phyloP scores from a whole-genome alignment of 2,329 filamentous ascomycete species.

The Didymella lethalis region DNA sequence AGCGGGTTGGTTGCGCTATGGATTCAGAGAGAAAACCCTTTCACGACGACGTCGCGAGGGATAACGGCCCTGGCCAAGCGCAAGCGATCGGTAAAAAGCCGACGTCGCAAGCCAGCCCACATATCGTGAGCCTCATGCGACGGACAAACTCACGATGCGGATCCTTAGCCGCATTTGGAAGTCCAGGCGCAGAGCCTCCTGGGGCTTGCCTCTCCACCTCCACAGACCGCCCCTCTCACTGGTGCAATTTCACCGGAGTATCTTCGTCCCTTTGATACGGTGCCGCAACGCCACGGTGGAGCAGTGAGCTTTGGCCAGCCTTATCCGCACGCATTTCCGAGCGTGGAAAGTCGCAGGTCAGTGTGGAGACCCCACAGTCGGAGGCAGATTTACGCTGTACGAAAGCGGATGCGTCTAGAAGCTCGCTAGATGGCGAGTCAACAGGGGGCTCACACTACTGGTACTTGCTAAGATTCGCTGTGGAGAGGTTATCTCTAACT shows the following conservation, averaged over 20 bases:
- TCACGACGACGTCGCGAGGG: constrained; percentile 6
- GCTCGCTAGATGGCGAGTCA: constrained; percentile 33
- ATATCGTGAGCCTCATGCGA: constrained; percentile 25
- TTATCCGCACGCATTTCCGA: constrained; percentile 24
- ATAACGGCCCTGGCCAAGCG: constrained; percentile 15
- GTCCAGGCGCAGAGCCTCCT: constrained; percentile 12
- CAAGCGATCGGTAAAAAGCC: constrained; percentile 19
- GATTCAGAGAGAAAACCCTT: background rate
- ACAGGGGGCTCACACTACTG: constrained; percentile 24
- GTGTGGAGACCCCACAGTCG: constrained; percentile 35
- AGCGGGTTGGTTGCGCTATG: constrained; percentile 14
- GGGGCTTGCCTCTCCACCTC: constrained; percentile 10
- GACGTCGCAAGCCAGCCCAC: constrained; percentile 20
- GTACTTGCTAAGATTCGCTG: constrained; percentile 7
- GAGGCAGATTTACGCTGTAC: constrained; percentile 23
- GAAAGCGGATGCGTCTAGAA: constrained; percentile 33
- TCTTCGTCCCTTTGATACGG: constrained; percentile 24
- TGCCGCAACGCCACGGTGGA: constrained; percentile 15
- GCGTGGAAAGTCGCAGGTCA: constrained; percentile 16
- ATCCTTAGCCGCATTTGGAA: constrained; percentile 22
- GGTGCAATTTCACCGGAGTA: constrained; percentile 27
- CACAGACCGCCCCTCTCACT: constrained; percentile 18
- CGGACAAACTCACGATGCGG: constrained; percentile 23
- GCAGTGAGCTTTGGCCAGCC: constrained; percentile 24
- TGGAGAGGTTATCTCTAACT: constrained; percentile 14